Percentiles rank a stretch among this genome's conserved stretches.
These are phyloP conservation scores for Xylaria castorea DNA, from an alignment of 495 filamentous ascomycete species.

Conservation along the genomic window DNA sequence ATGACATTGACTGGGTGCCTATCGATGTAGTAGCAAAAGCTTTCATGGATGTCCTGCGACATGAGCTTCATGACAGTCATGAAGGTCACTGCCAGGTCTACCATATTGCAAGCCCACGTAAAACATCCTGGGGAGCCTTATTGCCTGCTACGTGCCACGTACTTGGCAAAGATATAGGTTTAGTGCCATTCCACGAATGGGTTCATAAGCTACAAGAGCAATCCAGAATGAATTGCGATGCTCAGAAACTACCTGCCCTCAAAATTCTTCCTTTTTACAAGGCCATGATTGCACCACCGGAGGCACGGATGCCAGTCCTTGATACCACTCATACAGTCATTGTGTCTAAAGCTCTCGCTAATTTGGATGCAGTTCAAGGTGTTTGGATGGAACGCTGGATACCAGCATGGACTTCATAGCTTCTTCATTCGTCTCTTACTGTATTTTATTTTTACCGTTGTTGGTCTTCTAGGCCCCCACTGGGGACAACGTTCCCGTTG, in stretches of 20 bases:
- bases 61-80: slow-evolving; percentile 1
- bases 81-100: background rate
- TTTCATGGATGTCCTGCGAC: background rate
- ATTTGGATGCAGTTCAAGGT: background rate
- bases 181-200: slow-evolving; percentile 3
- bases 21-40: background rate
- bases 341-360: background rate
- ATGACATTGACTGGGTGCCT: background rate
- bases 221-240: background rate
- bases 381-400: slow-evolving; percentile 7
- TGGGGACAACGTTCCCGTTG: too few relatives aligned
- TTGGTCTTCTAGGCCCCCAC: too few relatives aligned
- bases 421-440: background rate
- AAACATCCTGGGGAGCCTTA: background rate
- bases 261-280: slow-evolving; percentile 5
- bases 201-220: background rate
- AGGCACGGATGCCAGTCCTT: slow-evolving; percentile 4
- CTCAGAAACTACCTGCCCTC: background rate
- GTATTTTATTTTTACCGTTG: background rate
- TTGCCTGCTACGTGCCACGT: background rate
- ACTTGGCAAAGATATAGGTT: background rate
- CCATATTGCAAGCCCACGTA: background rate
- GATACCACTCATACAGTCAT: background rate
- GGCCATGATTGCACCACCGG: background rate
- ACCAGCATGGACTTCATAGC: background rate